Evolutionary conservation across 73 alveolate species (phyloP).

Genomic region (Tetrahymena elliotti): DNA sequence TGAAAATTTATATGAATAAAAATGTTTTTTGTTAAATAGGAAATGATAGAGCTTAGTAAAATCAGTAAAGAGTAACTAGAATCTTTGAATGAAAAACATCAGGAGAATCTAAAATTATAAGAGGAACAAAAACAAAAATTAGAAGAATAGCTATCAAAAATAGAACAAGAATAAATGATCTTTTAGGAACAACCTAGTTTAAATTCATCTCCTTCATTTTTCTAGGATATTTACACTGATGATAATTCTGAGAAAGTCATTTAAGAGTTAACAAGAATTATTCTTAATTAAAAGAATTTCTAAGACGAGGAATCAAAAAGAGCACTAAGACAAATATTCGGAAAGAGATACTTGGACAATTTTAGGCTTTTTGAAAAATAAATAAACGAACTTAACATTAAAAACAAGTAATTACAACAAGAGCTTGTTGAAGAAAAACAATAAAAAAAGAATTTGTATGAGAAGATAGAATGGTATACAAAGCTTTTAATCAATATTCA

Average conservation of each 20-base stretch:
- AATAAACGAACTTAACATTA: neutral
- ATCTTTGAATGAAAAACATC: neutral
- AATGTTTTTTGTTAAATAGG: neutral
- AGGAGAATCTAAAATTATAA: neutral
- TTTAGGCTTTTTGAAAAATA: neutral
- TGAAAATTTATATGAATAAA: too few relatives aligned
- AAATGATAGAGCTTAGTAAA: neutral
- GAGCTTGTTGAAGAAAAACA: neutral
- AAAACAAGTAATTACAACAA: neutral
- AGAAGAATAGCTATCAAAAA: neutral
- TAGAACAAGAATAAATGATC: neutral
- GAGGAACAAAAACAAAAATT: neutral
- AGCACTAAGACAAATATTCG: neutral
- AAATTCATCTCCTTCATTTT: neutral
- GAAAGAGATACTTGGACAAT: neutral
- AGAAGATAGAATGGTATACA: neutral
- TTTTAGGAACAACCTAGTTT: neutral
- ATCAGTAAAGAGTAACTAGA: neutral
- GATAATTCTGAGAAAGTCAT: neutral
- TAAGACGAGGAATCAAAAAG: neutral
- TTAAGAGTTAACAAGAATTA: neutral
- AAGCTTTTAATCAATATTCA: neutral
- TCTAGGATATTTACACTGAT: neutral
- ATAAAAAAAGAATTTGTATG: neutral
- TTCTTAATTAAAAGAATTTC: neutral